phyloP scores from a whole-genome alignment of 176 grass and related monocot genomes.

The Aegilops bicornis region DNA sequence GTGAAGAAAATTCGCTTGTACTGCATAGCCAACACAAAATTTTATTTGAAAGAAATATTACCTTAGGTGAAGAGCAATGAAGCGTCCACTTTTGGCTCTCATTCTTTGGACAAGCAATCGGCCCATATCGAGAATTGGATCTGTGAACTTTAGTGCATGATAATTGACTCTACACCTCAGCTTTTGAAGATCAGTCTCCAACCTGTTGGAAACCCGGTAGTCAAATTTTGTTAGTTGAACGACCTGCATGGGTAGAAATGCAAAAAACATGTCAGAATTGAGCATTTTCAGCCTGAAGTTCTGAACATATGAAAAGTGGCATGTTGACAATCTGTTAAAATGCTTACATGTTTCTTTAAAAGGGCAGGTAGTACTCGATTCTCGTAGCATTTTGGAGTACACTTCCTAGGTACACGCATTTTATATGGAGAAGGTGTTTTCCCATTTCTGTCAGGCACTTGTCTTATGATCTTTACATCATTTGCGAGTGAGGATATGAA shows the following conservation, averaged over 20 bases:
- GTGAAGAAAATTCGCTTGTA: not conserved
- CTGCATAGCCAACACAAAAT: not conserved
- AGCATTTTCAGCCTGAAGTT: not conserved
- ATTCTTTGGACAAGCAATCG: slow-evolving; percentile 69
- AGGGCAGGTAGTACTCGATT: slow-evolving; percentile 82
- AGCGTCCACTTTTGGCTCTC: slow-evolving; percentile 53
- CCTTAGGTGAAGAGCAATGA: slow-evolving; percentile 92
- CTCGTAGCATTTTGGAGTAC: slow-evolving; percentile 81
- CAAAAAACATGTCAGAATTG: slow-evolving; percentile 16
- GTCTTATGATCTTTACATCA: slow-evolving; percentile 78
- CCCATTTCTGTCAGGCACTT: slow-evolving; percentile 65
- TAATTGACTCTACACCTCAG: slow-evolving; percentile 94
- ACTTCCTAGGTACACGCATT: slow-evolving; percentile 95
- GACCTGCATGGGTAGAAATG: slow-evolving; percentile 47
- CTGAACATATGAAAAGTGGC: not conserved
- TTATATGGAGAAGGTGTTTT: slow-evolving; percentile 58
- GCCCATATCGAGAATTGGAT: slow-evolving; percentile 76
- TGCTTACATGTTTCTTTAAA: slow-evolving; percentile 82
- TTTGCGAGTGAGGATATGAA: slow-evolving; percentile 81
- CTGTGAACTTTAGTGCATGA: slow-evolving; percentile 79
- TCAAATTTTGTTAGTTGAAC: slow-evolving; percentile 86
- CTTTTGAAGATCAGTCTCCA: slow-evolving; percentile 84
- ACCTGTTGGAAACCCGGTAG: slow-evolving; percentile 73
- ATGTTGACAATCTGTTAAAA: not conserved
- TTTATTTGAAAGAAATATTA: not conserved